Percentiles rank a stretch among this genome's conserved stretches.
These are phyloP conservation scores for Ophiocordyceps camponoti-rufipedis DNA, from an alignment of 2,329 filamentous ascomycete species.

Conservation along the genomic window DNA sequence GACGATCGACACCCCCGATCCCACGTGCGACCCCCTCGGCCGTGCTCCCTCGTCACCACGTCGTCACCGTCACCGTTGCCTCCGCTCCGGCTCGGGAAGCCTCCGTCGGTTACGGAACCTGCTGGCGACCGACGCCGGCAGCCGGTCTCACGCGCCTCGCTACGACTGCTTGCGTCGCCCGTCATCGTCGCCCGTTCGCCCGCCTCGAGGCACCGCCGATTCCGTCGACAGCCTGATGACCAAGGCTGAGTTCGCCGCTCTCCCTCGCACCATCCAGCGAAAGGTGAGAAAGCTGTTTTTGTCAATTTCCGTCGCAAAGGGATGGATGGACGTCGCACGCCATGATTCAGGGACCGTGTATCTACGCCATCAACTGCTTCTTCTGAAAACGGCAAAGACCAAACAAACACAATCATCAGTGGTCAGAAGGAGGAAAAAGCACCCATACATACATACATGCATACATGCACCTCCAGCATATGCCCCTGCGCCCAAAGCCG, in stretches of 20 bases:
- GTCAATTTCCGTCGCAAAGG: background rate
- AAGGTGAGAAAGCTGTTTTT: slow-evolving; percentile 23
- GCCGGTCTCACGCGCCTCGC: slow-evolving; percentile 1
- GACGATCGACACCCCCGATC: background rate
- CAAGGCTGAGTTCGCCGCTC: slow-evolving; percentile 26
- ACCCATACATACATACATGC: background rate
- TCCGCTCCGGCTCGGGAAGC: background rate
- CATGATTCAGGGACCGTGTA: too few relatives aligned
- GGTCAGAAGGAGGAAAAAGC: too few relatives aligned
- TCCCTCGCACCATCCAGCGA: slow-evolving; percentile 35
- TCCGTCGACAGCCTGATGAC: slow-evolving; percentile 13
- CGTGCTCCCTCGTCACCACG: too few relatives aligned
- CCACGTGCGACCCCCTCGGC: background rate
- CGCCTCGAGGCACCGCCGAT: slow-evolving; percentile 4
- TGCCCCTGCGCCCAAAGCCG: background rate
- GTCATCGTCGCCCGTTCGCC: slow-evolving; percentile 3
- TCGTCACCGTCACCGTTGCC: background rate
- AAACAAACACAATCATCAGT: too few relatives aligned
- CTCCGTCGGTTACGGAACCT: background rate
- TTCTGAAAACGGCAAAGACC: too few relatives aligned
- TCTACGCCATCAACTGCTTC: too few relatives aligned
- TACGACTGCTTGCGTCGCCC: background rate
- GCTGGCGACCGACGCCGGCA: slow-evolving; percentile 1
- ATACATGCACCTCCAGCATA: background rate
- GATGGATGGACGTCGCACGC: too few relatives aligned